Percentiles rank a stretch among this genome's conserved stretches.
phyloP scores from a whole-genome alignment of 495 filamentous ascomycete species.

The Penicillium angulare region DNA sequence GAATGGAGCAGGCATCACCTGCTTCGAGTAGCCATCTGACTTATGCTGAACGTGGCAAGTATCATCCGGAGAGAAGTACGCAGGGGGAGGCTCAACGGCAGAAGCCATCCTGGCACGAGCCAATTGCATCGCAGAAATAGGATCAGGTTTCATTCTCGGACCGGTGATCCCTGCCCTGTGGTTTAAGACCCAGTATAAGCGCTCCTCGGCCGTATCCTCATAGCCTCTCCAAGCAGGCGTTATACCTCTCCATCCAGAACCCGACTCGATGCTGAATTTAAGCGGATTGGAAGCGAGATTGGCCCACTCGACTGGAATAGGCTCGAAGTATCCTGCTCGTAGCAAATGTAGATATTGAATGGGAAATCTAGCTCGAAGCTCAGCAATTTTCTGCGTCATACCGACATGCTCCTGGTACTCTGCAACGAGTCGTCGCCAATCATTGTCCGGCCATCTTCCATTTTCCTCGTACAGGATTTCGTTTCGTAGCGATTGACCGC shows the following conservation, averaged over 20 bases:
- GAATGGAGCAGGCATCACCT: constrained; percentile 41
- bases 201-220: constrained; percentile 47
- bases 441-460: constrained; percentile 39
- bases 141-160: constrained; percentile 39
- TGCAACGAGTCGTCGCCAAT: constrained; percentile 34
- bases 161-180: constrained; percentile 32
- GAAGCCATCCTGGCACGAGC: constrained; percentile 40
- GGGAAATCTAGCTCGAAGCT: constrained; percentile 35
- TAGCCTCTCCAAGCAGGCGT: constrained; percentile 49
- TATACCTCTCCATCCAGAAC: constrained; percentile 46
- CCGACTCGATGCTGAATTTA: constrained; percentile 44
- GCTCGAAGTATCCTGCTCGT: constrained; percentile 49
- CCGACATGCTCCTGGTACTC: constrained; percentile 43
- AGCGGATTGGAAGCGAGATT: constrained; percentile 39
- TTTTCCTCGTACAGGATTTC: constrained; percentile 42
- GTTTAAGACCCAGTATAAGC: constrained; percentile 49
- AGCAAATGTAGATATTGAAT: constrained; percentile 48
- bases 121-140: constrained; percentile 42
- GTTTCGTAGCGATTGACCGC: constrained; percentile 18
- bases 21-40: constrained; percentile 40
- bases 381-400: constrained; percentile 36
- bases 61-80: constrained; percentile 40
- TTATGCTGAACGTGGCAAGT: constrained; percentile 39
- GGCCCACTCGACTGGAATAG: constrained; percentile 46
- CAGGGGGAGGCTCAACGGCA: constrained; percentile 38